Base-by-base conservation (phyloP, 2,329 filamentous ascomycete genomes). In the Verticillium alfalfae region DNA sequence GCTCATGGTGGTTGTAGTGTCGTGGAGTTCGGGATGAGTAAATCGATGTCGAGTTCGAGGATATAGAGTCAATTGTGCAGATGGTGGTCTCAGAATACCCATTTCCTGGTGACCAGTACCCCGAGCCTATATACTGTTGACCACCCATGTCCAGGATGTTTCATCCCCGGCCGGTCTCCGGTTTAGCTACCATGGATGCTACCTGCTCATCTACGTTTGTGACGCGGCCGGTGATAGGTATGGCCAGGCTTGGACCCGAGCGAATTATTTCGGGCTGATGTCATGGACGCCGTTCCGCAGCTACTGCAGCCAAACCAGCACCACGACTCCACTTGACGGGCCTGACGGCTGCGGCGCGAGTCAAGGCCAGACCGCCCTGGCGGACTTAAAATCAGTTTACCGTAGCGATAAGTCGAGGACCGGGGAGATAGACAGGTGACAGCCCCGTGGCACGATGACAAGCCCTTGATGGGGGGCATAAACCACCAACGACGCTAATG, bases 1-100 rank as follows among this genome's bases (percentile, higher is more conserved):
- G 37, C 69, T 71, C 36, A 70, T 71, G 5, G 70, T 22, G 10
- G 22, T 5, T 62, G 66, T 37, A 76, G 71, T 64, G 66, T 72
- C 34, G 36, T 18, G 49, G 7, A 9, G 5, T 9, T n/a, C 16
- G 5, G 26, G 26, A 2, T 22, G 26, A 15, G 39, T 45, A n/a
- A 45, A 45, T 16, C 39, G 16, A 18, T 18, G 26, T 7, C 16
- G 8, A 18, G 15, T 16, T 45, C 16, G 39, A 22, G 39, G 26
- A 45, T 22, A n/a, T 13, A 13, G 16, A 45, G 39, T 13, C 36
- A 37, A 45, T 45, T 52, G 18, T 52, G 18, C 10, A 52, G 45
- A 52, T 37, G 9, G 13, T 4, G n/a, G 12, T 12, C 6, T n/a
- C n/a, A 10, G 13, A 18, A 10, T 18, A 3, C 13, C 5, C 18